Conservation (phyloP, 1,284 basidiomycete genomes). For the Ustilago vetiveriae region DNA sequence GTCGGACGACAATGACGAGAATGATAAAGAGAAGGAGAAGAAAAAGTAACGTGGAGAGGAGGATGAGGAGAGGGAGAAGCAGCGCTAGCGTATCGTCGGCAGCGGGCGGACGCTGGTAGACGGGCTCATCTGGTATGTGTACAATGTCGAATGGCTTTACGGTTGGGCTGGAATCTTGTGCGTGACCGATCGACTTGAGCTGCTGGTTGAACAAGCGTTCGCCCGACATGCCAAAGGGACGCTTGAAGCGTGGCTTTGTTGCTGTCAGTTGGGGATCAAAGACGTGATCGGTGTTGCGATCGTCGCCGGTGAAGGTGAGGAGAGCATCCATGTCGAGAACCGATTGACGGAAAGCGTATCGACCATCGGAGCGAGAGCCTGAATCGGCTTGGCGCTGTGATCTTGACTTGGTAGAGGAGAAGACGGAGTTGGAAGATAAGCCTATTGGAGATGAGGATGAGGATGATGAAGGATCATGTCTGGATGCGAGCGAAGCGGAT, state of each 20-base stretch:
- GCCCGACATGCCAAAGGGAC: constrained; percentile 35
- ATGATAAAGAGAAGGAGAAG: constrained; percentile 70
- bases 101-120: constrained; percentile 40
- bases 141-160: constrained; percentile 24
- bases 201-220: constrained; percentile 41
- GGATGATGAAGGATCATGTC: constrained; percentile 3
- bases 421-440: constrained; percentile 7
- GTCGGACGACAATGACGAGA: constrained; percentile 58
- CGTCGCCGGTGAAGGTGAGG: constrained; percentile 22
- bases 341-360: constrained; percentile 22
- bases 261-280: constrained; percentile 10
- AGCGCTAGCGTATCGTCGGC: constrained; percentile 55
- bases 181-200: constrained; percentile 37
- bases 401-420: constrained; percentile 27
- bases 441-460: constrained; percentile 24
- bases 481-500: neutral
- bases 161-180: constrained; percentile 34
- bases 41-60: constrained; percentile 90
- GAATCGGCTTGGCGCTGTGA: constrained; percentile 2
- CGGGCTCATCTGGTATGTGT: constrained; percentile 29
- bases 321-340: constrained; percentile 43
- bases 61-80: constrained; percentile 75
- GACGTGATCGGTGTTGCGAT: constrained; percentile 9
- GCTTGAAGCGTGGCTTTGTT: constrained; percentile 29
- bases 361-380: constrained; percentile 1